Percentiles rank a stretch among this genome's conserved stretches.
These are phyloP conservation scores for Penicillium lagena DNA, from an alignment of 495 filamentous ascomycete genomes.

Conservation along the genomic window DNA sequence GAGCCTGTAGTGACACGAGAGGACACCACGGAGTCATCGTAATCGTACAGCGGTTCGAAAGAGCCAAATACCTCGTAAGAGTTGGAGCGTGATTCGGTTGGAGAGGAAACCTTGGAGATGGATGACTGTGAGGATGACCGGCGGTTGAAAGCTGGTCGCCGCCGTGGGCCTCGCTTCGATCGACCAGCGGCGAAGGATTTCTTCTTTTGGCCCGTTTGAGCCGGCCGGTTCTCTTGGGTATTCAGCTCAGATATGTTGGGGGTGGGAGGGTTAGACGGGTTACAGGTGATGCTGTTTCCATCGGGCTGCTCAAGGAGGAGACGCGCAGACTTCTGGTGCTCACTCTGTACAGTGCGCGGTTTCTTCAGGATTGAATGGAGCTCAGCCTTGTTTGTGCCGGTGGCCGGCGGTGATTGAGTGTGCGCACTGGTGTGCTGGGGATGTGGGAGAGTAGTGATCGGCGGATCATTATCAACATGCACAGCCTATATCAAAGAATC, in stretches of 20 bases:
- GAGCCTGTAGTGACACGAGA: background rate
- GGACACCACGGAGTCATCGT: background rate
- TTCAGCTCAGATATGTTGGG: slow-evolving; percentile 9
- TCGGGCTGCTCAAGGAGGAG: slow-evolving; percentile 20
- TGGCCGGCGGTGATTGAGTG: slow-evolving; percentile 1
- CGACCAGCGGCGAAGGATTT: slow-evolving; percentile 25
- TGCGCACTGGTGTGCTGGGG: background rate
- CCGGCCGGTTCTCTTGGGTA: slow-evolving; percentile 2
- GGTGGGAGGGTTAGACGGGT: slow-evolving; percentile 26
- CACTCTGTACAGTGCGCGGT: slow-evolving; percentile 14
- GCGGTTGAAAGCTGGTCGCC: slow-evolving; percentile 34
- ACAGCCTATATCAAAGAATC: background rate
- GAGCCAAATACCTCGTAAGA: background rate
- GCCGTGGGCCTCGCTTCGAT: slow-evolving; percentile 20
- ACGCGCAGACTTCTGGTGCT: slow-evolving; percentile 29
- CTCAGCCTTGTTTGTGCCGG: slow-evolving; percentile 3
- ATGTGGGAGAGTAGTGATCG: background rate
- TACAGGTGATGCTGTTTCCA: slow-evolving; percentile 25
- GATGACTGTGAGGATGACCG: slow-evolving; percentile 36
- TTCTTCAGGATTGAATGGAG: slow-evolving; percentile 38
- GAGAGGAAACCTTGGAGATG: slow-evolving; percentile 2
- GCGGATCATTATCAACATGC: background rate
- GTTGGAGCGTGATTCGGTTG: slow-evolving; percentile 4
- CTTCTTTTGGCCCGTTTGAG: slow-evolving; percentile 22
- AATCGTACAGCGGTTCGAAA: slow-evolving; percentile 1